Conservation (phyloP, 305 asterid species). For the Fraxinus paxiana region DNA sequence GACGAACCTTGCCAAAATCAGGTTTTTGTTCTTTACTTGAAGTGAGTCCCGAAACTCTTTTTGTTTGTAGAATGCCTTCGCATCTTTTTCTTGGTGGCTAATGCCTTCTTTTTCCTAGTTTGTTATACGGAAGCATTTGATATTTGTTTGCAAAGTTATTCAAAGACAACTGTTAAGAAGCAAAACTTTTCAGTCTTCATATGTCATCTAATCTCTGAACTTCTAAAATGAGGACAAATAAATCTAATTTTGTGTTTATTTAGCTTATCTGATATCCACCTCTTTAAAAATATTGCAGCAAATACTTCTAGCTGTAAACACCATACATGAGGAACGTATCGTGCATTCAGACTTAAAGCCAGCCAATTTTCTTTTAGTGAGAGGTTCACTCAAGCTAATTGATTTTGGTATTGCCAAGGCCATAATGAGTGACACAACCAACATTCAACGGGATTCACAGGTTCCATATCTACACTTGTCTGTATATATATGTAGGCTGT, state of each 20-base stretch:
- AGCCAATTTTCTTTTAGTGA: conserved; percentile 95
- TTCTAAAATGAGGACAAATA: conserved; percentile 4
- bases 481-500: background rate
- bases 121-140: background rate
- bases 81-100: background rate
- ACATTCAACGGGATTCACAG: conserved; percentile 98
- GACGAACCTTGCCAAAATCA: background rate
- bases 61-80: background rate
- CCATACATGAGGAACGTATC: conserved; percentile 92
- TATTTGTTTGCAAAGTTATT: background rate
- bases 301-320: conserved; percentile 88
- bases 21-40: background rate
- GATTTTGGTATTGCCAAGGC: conserved; percentile 99
- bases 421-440: conserved; percentile 91
- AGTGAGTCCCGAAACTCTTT: background rate
- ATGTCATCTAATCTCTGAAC: background rate
- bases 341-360: conserved; percentile 99
- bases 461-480: conserved; percentile 29
- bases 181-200: background rate
- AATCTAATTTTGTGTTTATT: background rate
- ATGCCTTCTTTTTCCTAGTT: background rate
- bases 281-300: conserved; percentile 57
- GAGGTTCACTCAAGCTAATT: conserved; percentile 90
- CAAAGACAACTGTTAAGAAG: background rate
- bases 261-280: conserved; percentile 20